phyloP scores from a whole-genome alignment of 1,139 yeast species.

The Keqinozyma sinolaborantium region DNA sequence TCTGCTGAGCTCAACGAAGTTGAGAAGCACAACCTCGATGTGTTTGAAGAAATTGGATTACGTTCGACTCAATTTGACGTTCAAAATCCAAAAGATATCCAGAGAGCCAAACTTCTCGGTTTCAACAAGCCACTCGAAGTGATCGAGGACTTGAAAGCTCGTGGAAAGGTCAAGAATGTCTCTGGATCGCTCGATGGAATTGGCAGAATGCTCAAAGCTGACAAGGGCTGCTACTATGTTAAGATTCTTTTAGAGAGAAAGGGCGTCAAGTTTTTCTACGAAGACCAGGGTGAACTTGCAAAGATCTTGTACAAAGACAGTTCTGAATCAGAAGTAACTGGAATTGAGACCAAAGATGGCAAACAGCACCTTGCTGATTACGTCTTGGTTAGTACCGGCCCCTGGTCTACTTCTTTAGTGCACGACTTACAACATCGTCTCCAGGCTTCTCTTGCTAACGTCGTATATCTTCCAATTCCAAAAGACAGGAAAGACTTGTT shows the following conservation, averaged over 20 bases:
- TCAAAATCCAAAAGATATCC: slow-evolving; percentile 18
- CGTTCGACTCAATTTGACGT: slow-evolving; percentile 24
- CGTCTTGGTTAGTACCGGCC: slow-evolving; percentile 35
- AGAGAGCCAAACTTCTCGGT: slow-evolving; percentile 22
- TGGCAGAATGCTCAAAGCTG: slow-evolving; percentile 35
- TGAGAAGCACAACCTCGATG: slow-evolving; percentile 17
- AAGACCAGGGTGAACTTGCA: slow-evolving; percentile 17
- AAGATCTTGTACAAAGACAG: slow-evolving; percentile 11
- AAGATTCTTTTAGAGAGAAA: slow-evolving; percentile 16
- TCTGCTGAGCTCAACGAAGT: slow-evolving; percentile 14
- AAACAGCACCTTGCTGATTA: slow-evolving; percentile 21
- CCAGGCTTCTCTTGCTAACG: slow-evolving; percentile 33
- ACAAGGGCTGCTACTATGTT: slow-evolving; percentile 27
- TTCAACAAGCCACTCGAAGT: slow-evolving; percentile 14
- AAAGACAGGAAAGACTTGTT: slow-evolving; percentile 5
- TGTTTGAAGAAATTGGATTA: slow-evolving; percentile 21
- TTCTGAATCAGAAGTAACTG: slow-evolving; percentile 20
- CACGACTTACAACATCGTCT: slow-evolving; percentile 26
- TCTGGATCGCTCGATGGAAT: slow-evolving; percentile 26
- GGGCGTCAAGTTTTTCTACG: slow-evolving; percentile 28
- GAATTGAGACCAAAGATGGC: slow-evolving; percentile 27
- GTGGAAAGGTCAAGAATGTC: slow-evolving; percentile 8
- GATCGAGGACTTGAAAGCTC: slow-evolving; percentile 6
- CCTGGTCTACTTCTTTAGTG: slow-evolving; percentile 35
- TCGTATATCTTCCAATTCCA: slow-evolving; percentile 13